Conservation (phyloP, 768 basidiomycete species). For the Dioszegia crocea region DNA sequence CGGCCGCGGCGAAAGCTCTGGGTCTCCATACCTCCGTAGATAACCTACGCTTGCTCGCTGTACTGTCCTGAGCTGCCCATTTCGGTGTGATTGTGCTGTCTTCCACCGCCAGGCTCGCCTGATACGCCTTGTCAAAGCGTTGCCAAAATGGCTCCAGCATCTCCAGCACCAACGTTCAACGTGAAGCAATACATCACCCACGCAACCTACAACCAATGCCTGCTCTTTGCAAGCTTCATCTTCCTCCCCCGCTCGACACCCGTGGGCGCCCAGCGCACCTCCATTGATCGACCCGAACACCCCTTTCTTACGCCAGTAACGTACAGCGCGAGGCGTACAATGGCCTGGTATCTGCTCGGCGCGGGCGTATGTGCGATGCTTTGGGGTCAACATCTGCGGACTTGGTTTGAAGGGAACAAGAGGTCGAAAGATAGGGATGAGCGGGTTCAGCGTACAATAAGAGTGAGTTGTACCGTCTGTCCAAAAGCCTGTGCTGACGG, state of each 20-base stretch:
- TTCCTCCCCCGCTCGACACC: constrained; percentile 30
- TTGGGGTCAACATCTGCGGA: constrained; percentile 68
- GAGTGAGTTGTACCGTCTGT: neutral
- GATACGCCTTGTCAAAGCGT: neutral
- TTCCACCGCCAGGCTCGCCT: neutral
- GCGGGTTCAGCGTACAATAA: neutral
- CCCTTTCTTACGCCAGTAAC: constrained; percentile 68
- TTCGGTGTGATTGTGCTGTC: too few species aligned
- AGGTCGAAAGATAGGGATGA: constrained; percentile 1
- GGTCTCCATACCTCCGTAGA: too few species aligned
- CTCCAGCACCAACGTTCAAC: constrained; percentile 10
- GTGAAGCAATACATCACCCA: constrained; percentile 34
- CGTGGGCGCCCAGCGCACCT: constrained; percentile 11
- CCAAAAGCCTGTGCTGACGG: neutral
- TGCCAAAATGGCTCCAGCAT: neutral
- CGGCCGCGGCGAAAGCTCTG: too few species aligned
- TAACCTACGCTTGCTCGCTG: too few species aligned
- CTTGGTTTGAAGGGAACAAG: constrained; percentile 51
- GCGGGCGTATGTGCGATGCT: constrained; percentile 59
- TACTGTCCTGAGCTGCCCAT: too few species aligned
- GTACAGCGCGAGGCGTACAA: constrained; percentile 58
- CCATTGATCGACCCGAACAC: constrained; percentile 64
- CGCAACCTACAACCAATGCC: constrained; percentile 25
- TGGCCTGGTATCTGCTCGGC: constrained; percentile 60
- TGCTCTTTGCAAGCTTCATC: constrained; percentile 32